Percentiles rank a stretch among this genome's conserved stretches.
These are phyloP conservation scores for Dorcoceras hygrometricum DNA, from an alignment of 257 asterid genomes.

Conservation along the genomic window DNA sequence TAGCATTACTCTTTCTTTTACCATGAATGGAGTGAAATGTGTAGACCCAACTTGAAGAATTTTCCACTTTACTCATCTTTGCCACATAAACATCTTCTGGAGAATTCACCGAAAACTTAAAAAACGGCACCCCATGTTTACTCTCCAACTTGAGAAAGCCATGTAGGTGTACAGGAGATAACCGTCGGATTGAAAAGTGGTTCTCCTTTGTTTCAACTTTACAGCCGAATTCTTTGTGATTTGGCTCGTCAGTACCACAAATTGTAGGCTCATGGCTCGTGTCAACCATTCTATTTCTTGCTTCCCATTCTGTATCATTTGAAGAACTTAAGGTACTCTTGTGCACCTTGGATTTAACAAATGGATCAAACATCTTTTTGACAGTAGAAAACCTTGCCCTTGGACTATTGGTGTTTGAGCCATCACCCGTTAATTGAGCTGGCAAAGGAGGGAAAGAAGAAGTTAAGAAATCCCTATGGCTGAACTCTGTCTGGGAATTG, in stretches of 20 bases:
- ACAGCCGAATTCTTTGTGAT: conserved; percentile 22
- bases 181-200: conserved; percentile 23
- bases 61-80: conserved; percentile 59
- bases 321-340: conserved; percentile 44
- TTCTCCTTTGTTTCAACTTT: conserved; percentile 32
- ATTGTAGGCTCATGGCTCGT: conserved; percentile 23
- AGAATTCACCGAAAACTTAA: conserved; percentile 67
- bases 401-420: conserved; percentile 49
- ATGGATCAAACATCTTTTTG: conserved; percentile 56
- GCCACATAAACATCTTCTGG: conserved; percentile 69
- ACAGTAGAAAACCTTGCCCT: conserved; percentile 47
- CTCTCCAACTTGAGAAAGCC: conserved; percentile 65
- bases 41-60: conserved; percentile 60
- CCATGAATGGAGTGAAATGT: conserved; percentile 68
- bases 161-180: conserved; percentile 70
- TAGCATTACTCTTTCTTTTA: conserved; percentile 62
- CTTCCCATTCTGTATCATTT: conserved; percentile 32
- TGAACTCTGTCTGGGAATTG: not conserved
- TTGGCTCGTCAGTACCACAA: conserved; percentile 30
- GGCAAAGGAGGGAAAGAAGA: conserved; percentile 56
- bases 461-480: not conserved
- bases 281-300: conserved; percentile 10
- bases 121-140: conserved; percentile 53
- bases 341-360: conserved; percentile 60
- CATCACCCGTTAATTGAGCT: conserved; percentile 46